These are phyloP conservation scores for Colletotrichum costaricense DNA, from an alignment of 2,329 filamentous ascomycete genomes.

Conservation along the genomic window DNA sequence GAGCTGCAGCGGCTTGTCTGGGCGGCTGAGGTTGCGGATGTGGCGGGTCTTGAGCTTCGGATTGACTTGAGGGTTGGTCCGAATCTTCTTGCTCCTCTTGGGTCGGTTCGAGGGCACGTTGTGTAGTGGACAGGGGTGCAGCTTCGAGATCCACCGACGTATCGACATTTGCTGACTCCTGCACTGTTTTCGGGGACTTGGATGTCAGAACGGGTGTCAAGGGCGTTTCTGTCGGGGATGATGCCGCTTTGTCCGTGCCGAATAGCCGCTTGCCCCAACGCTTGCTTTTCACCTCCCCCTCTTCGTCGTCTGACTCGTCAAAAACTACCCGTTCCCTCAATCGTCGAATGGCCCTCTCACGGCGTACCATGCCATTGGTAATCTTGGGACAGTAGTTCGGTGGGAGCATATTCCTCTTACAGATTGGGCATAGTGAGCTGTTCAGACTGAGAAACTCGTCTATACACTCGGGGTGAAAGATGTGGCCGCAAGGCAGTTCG, in stretches of 20 bases:
- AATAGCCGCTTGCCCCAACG: conserved; percentile 51
- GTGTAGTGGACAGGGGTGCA: not conserved
- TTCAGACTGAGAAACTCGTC: conserved; percentile 83
- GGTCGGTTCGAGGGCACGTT: conserved; percentile 27
- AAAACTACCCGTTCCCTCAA: conserved; percentile 65
- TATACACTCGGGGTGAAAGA: conserved; percentile 93
- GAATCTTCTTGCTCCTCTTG: conserved; percentile 34
- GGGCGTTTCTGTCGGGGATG: conserved; percentile 26
- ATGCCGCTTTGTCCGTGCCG: conserved; percentile 34
- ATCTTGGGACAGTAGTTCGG: conserved; percentile 73
- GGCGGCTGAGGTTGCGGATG: conserved; percentile 10
- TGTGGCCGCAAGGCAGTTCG: conserved; percentile 89
- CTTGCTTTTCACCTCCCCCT: conserved; percentile 48
- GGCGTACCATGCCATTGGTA: conserved; percentile 87
- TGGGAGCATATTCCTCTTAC: conserved; percentile 86
- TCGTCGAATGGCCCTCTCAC: conserved; percentile 76
- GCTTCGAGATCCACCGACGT: conserved; percentile 16
- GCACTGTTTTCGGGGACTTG: conserved; percentile 17
- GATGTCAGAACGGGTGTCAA: conserved; percentile 29
- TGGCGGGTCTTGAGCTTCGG: not conserved
- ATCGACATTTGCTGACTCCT: not conserved
- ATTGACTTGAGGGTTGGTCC: conserved; percentile 14
- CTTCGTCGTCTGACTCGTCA: conserved; percentile 49
- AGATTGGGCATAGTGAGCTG: conserved; percentile 90
- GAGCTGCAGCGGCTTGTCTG: not conserved